These are phyloP conservation scores for Trifolium subterraneum DNA, from an alignment of 306 rosid species.

Conservation along the genomic window DNA sequence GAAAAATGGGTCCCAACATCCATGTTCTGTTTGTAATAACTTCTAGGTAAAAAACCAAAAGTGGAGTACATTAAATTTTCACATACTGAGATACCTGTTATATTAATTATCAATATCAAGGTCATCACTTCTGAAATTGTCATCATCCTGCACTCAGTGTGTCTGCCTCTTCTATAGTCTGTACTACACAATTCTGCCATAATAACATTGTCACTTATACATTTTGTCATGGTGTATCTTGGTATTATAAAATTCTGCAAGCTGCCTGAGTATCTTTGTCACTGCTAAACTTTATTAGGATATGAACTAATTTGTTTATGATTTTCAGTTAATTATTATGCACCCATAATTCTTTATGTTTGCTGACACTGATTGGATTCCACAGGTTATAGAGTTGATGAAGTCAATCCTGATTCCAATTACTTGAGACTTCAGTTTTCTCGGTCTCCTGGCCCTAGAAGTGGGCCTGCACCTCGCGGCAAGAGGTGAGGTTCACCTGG, in stretches of 20 bases:
- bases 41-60: not conserved
- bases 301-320: not conserved
- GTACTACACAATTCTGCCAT: not conserved
- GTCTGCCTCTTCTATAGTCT: not conserved
- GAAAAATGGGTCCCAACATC: not conserved
- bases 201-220: no score
- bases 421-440: constrained; percentile 84
- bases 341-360: constrained; percentile 10
- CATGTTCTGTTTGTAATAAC: not conserved
- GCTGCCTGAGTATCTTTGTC: not conserved
- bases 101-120: not conserved
- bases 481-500: constrained; percentile 61
- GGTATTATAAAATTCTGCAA: not conserved
- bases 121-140: not conserved
- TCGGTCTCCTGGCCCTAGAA: constrained; percentile 79
- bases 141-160: not conserved
- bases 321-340: not conserved
- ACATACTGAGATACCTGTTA: not conserved
- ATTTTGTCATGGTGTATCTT: no score
- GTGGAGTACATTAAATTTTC: not conserved
- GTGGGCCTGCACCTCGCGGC: constrained; percentile 67
- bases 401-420: constrained; percentile 66
- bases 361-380: constrained; percentile 49
- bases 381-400: constrained; percentile 80
- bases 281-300: not conserved